These are phyloP conservation scores for Golubevia sp. DNA, from an alignment of 1,284 basidiomycete genomes.

Conservation along the genomic window DNA sequence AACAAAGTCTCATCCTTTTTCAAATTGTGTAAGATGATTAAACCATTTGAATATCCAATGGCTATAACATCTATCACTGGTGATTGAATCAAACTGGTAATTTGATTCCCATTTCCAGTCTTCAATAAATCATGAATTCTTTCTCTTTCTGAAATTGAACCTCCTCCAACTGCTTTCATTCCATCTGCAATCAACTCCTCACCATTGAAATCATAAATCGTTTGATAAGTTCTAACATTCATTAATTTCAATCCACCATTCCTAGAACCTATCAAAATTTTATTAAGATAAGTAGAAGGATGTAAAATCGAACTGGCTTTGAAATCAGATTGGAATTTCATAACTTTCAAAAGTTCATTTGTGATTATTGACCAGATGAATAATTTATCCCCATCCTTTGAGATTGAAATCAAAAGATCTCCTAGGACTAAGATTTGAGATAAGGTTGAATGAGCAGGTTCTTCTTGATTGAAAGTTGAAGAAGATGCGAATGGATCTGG, in stretches of 20 bases:
- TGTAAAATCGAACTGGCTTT: conserved; percentile 83
- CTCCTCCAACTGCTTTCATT: no score
- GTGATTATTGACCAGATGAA: no score
- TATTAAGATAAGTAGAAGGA: conserved; percentile 96
- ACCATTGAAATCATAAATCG: no score
- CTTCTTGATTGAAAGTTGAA: no score
- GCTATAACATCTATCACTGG: conserved; percentile 95
- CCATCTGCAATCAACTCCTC: no score
- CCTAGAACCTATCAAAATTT: conserved; percentile 81
- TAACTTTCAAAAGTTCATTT: background rate
- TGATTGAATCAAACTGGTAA: conserved; percentile 79
- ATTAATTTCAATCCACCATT: conserved; percentile 88
- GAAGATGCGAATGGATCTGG: no score
- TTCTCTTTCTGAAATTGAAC: no score
- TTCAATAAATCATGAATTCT: background rate
- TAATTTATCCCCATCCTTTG: conserved; percentile 3
- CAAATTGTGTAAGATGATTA: conserved; percentile 86
- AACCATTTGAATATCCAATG: conserved; percentile 84
- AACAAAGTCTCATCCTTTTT: conserved; percentile 85
- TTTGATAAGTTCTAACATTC: conserved; percentile 69
- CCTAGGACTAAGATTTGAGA: no score
- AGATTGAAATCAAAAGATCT: conserved; percentile 15
- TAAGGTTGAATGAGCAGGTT: no score
- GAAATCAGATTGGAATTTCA: conserved; percentile 64
- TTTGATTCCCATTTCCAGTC: background rate